Base-by-base conservation (phyloP, 192 early-diverging fungal species). In the Chytriomyces sp. region DNA sequence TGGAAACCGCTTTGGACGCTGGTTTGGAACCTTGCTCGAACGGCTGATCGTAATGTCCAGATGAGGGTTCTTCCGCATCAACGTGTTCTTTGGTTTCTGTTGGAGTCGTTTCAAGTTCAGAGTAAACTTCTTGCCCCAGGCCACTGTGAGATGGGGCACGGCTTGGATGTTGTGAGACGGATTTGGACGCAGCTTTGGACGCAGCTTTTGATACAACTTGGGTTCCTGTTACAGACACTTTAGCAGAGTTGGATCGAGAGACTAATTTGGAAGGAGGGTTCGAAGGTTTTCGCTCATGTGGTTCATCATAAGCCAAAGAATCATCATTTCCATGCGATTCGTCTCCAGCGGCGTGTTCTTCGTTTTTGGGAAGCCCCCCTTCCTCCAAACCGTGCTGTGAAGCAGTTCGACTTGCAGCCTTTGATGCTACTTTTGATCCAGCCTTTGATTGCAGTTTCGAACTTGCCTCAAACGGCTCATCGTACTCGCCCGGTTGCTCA, bases 1-100 rank as follows among this genome's bases (percentile, higher is more conserved):
- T 64, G 23, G 62, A 64, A 28, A 23, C 62, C 11, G 62, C 23
- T 35, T 64, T 64, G 11, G 62, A 64, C 24, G 62, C 4, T 64
- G 62, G 6, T 35, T 35, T 35, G 35, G 35, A 35, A 1, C 0
- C 62, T 64, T 64, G 57, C 57, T 59, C 20, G 57, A 59, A n/a
- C 20, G 57, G 57, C 57, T 59, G 5, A 20, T n/a, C 16, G 5
- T n/a, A 59, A 59, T 20, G 57, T n/a, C 57, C 18, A n/a, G 18
- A 59, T 59, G 16, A 20, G 20, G 57, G 16, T 59, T 59, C 62
- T 35, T 35, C 35, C 35, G 35, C 35, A 3, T 35, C 35, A 35
- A 4, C 35, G 35, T 35, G 35, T 35, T 35, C 35, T 35, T 35
- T 35, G 35, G 35, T 35, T 35, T 35, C 35, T 0, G 35, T 35